phyloP scores from a whole-genome alignment of 495 filamentous ascomycete species.

The Saxophila tyrrhenica region DNA sequence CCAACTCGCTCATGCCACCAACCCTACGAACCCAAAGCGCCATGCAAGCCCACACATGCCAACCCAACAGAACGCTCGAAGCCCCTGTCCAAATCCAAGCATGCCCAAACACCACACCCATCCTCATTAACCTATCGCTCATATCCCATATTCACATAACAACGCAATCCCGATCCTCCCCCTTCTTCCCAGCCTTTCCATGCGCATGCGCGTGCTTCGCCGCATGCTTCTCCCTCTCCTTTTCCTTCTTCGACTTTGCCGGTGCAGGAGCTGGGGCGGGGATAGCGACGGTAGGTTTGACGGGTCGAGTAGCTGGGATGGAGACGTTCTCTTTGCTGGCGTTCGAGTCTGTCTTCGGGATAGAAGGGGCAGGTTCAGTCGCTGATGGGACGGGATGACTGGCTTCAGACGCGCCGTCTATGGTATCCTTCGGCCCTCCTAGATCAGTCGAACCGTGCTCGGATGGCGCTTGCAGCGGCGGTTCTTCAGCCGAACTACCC shows the following conservation, averaged over 20 bases:
- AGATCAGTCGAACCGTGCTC: constrained; percentile 8
- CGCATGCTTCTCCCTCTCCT: constrained; percentile 28
- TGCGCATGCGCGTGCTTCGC: constrained; percentile 28
- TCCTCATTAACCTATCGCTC: not conserved
- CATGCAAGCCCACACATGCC: too few relatives aligned
- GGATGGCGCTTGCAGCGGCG: constrained; percentile 1
- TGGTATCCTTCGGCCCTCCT: constrained; percentile 1
- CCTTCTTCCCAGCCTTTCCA: constrained; percentile 34
- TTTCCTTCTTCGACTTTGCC: constrained; percentile 31
- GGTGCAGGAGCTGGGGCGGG: not conserved
- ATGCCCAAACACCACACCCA: too few relatives aligned
- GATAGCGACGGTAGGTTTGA: not conserved
- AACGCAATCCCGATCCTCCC: constrained; percentile 58
- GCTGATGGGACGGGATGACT: not conserved
- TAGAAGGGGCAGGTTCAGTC: not conserved
- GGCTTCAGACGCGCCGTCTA: not conserved
- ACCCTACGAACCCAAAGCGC: too few relatives aligned
- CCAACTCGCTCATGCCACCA: too few relatives aligned
- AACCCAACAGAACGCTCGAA: too few relatives aligned
- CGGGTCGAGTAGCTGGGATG: not conserved
- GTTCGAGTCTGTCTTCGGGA: not conserved
- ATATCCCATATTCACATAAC: constrained; percentile 39
- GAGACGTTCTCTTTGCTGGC: constrained; percentile 1
- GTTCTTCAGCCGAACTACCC: constrained; percentile 10
- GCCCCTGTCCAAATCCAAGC: too few relatives aligned